phyloP scores from a whole-genome alignment of 148 eudicot genomes.

The Tetragonia tetragonoides region DNA sequence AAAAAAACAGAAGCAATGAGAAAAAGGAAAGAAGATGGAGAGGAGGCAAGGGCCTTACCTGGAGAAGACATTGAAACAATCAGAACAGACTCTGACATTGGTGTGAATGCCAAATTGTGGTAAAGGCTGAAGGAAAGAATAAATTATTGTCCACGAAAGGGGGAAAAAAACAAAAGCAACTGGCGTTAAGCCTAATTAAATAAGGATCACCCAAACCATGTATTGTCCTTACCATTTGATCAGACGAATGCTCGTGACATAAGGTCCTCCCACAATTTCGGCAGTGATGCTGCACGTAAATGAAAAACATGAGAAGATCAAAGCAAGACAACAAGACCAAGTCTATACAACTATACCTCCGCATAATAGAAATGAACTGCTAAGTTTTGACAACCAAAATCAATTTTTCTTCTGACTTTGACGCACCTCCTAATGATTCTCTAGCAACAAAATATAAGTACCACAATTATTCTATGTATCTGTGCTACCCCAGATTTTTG shows the following conservation, averaged over 20 bases:
- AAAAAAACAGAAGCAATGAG: neutral
- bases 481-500: neutral
- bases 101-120: conserved; percentile 83
- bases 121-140: conserved; percentile 55
- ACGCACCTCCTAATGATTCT: neutral
- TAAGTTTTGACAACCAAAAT: neutral
- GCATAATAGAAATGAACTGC: neutral
- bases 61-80: conserved; percentile 67
- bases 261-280: conserved; percentile 91
- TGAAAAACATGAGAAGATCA: conserved; percentile 15
- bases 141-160: conserved; percentile 14
- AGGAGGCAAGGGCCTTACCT: conserved; percentile 45
- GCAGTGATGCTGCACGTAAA: conserved; percentile 80
- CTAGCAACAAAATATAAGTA: neutral
- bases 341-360: neutral
- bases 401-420: neutral
- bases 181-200: neutral
- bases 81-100: conserved; percentile 85
- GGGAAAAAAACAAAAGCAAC: neutral
- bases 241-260: conserved; percentile 86
- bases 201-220: neutral
- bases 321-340: conserved; percentile 2
- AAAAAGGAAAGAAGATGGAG: neutral
- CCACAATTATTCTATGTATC: neutral
- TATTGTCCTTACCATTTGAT: conserved; percentile 65